phyloP scores from a whole-genome alignment of 192 early-diverging fungal species.

The Linnemannia exigua region DNA sequence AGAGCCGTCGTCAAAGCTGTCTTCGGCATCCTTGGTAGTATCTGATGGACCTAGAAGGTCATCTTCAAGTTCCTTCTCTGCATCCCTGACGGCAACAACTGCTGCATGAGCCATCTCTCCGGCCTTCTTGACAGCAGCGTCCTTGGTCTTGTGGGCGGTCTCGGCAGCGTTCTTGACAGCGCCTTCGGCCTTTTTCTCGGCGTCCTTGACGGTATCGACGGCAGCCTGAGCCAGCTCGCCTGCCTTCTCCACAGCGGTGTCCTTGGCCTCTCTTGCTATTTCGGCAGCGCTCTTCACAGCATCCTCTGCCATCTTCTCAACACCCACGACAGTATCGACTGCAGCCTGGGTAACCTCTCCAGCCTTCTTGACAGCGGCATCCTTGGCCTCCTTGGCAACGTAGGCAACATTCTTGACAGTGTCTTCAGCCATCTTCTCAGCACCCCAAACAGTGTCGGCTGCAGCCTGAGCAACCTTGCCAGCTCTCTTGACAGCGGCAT shows the following conservation, averaged over 20 bases:
- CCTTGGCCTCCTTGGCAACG: background rate
- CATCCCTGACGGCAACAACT: too few species aligned
- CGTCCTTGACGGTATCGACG: too few species aligned
- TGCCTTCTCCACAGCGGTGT: constrained; percentile 18
- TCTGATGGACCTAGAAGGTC: too few species aligned
- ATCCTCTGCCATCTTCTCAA: background rate
- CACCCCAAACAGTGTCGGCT: background rate
- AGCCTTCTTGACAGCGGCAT: background rate
- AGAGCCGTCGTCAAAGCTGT: background rate
- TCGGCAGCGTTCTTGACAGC: too few species aligned
- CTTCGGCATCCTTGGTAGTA: background rate
- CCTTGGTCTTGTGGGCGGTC: too few species aligned
- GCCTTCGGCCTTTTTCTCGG: too few species aligned
- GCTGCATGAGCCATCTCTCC: too few species aligned
- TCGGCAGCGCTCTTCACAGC: constrained; percentile 8
- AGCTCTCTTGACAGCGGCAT: background rate
- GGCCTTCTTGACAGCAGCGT: too few species aligned
- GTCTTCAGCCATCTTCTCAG: background rate
- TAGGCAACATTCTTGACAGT: background rate
- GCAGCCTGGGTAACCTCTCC: background rate
- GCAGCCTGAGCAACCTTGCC: background rate
- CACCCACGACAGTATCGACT: background rate
- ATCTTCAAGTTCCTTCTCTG: too few species aligned
- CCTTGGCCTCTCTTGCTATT: background rate
- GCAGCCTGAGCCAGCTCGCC: too few species aligned